Evolutionary conservation across 768 basidiomycete genomes (phyloP).

Genomic region (Amanita fuliginea): DNA sequence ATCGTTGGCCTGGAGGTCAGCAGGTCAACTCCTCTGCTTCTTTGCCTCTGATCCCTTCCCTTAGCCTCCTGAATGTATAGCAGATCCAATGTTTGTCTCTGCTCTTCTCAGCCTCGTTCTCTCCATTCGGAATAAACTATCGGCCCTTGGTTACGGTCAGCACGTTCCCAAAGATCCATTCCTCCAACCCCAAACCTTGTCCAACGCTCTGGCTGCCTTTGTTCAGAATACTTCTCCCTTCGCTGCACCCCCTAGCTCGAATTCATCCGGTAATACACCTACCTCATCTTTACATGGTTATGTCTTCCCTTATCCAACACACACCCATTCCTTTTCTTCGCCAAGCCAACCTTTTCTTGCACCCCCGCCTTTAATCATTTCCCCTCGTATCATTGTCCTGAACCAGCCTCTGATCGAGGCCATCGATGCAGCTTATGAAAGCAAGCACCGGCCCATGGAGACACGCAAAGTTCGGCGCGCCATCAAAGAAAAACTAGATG

Average conservation of each 20-base stretch:
- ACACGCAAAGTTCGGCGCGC: constrained; percentile 53
- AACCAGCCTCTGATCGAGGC: constrained; percentile 34
- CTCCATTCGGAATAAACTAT: constrained; percentile 58
- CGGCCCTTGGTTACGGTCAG: constrained; percentile 36
- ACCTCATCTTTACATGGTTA: constrained; percentile 1
- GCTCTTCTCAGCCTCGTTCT: constrained; percentile 62
- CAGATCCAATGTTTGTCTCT: constrained; percentile 63
- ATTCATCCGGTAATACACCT: constrained; percentile 10
- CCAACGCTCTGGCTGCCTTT: constrained; percentile 33
- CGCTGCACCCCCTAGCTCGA: constrained; percentile 9
- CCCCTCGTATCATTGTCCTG: constrained; percentile 17
- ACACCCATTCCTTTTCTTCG: constrained; percentile 9
- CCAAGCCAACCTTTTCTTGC: constrained; percentile 7
- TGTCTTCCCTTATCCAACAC: constrained; percentile 2
- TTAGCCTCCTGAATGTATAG: constrained; percentile 61
- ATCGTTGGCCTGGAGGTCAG: constrained; percentile 51
- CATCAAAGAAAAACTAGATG: constrained; percentile 50
- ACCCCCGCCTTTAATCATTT: constrained; percentile 3
- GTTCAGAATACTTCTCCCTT: constrained; percentile 14
- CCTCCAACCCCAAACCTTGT: constrained; percentile 51
- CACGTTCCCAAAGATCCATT: constrained; percentile 70
- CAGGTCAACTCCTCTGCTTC: constrained; percentile 4
- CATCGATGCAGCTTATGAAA: constrained; percentile 39
- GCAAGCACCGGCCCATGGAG: constrained; percentile 33
- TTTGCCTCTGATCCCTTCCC: constrained; percentile 2